These are phyloP conservation scores for Populus hybrid DNA, from an alignment of 441 rosid species.

Conservation along the genomic window DNA sequence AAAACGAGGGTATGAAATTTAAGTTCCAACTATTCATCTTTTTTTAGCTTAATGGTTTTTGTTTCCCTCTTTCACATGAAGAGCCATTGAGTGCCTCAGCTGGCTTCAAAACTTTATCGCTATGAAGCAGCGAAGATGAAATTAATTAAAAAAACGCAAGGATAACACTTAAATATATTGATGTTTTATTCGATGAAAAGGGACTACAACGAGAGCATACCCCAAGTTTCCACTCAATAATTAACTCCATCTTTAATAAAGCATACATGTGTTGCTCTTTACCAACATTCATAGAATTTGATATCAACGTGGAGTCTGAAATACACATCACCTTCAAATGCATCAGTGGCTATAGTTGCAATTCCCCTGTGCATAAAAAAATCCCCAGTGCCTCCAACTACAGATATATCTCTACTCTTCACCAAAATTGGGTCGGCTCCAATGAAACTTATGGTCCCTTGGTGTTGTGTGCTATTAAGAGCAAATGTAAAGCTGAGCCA, in stretches of 20 bases:
- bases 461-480: constrained; percentile 22
- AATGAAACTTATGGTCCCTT: constrained; percentile 32
- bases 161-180: background rate
- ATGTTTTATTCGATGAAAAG: background rate
- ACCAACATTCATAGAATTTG: constrained; percentile 45
- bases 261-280: background rate
- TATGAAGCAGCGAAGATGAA: background rate
- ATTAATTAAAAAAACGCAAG: no score
- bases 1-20: no score
- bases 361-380: constrained; percentile 14
- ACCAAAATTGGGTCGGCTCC: constrained; percentile 40
- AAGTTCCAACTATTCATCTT: no score
- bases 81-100: background rate
- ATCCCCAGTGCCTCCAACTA: constrained; percentile 47
- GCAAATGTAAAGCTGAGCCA: constrained; percentile 37
- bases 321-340: constrained; percentile 14
- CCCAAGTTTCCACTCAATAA: background rate
- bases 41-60: background rate
- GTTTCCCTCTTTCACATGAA: background rate
- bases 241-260: background rate
- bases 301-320: constrained; percentile 35
- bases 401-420: constrained; percentile 35
- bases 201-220: background rate
- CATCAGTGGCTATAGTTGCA: constrained; percentile 34
- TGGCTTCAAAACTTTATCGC: background rate